A percentile compares a stretch with the other conserved stretches of the same genome.
These are phyloP conservation scores for Carex kokanica DNA, from an alignment of 176 grass and related monocot species.

Conservation along the genomic window DNA sequence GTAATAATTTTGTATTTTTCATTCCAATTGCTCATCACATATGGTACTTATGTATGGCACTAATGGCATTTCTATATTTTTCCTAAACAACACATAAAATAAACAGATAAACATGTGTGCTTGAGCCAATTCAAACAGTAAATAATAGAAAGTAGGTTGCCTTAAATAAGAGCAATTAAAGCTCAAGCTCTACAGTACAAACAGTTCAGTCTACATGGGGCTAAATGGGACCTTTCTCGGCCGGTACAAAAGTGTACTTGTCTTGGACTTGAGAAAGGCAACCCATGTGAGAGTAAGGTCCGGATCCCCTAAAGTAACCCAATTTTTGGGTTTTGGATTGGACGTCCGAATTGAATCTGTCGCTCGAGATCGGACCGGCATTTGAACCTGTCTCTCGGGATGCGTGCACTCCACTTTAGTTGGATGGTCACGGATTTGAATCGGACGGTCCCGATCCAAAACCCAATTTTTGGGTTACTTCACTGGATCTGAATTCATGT, in stretches of 20 bases:
- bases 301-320: too few relatives aligned
- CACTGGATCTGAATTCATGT: too few relatives aligned
- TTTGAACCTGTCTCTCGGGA: too few relatives aligned
- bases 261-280: not conserved
- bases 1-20: not conserved
- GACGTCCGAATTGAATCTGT: too few relatives aligned
- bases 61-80: not conserved
- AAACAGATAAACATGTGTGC: not conserved
- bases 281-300: conserved; percentile 24
- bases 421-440: too few relatives aligned
- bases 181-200: not conserved
- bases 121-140: not conserved
- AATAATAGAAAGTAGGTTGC: not conserved
- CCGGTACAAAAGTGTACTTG: not conserved
- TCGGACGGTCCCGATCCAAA: too few relatives aligned
- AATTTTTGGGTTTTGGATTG: too few relatives aligned
- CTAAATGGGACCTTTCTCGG: not conserved
- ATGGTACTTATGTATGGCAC: not conserved
- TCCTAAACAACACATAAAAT: not conserved
- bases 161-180: conserved; percentile 19
- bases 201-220: not conserved
- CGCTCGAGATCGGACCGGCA: too few relatives aligned
- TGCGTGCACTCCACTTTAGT: too few relatives aligned
- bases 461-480: too few relatives aligned
- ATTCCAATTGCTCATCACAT: not conserved